A percentile compares a stretch with the other conserved stretches of the same genome.
phyloP scores from a whole-genome alignment of 2,329 filamentous ascomycete species.

The Blumeriella jaapii region DNA sequence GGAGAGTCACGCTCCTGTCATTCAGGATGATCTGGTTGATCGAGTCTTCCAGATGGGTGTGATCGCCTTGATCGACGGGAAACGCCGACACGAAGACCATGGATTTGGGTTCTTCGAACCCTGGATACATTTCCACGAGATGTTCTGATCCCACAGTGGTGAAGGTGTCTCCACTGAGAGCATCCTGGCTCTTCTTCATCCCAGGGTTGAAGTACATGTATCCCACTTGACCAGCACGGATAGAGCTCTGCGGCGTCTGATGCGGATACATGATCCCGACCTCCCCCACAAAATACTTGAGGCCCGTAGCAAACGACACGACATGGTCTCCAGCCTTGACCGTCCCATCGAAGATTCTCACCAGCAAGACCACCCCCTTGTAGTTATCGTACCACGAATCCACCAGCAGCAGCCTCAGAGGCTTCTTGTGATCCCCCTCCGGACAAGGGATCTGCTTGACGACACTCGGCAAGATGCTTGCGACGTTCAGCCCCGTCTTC shows the following conservation, averaged over 20 bases:
- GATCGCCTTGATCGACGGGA: constrained; percentile 81
- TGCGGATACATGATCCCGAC: constrained; percentile 94
- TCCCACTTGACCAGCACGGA: constrained; percentile 88
- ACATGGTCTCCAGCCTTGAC: constrained; percentile 75
- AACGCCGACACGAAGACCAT: constrained; percentile 99
- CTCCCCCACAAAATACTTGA: constrained; percentile 88
- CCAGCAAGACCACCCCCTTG: constrained; percentile 81
- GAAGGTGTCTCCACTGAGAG: constrained; percentile 91
- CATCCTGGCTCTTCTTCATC: constrained; percentile 94
- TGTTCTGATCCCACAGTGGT: constrained; percentile 70
- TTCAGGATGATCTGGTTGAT: constrained; percentile 91
- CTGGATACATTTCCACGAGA: constrained; percentile 68
- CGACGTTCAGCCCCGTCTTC: constrained; percentile 85
- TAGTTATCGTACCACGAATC: constrained; percentile 99
- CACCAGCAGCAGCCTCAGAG: constrained; percentile 75
- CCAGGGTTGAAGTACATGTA: constrained; percentile 97
- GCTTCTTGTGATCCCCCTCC: constrained; percentile 57
- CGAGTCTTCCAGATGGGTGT: constrained; percentile 79
- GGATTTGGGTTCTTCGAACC: constrained; percentile 93
- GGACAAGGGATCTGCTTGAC: constrained; percentile 78
- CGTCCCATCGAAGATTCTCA: constrained; percentile 81
- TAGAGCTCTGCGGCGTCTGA: constrained; percentile 65
- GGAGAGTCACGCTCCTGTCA: constrained; percentile 84
- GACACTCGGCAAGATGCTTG: constrained; percentile 70
- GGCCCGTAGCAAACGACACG: constrained; percentile 76